Percentiles rank a stretch among this genome's conserved stretches.
Evolutionary conservation across 2,329 filamentous ascomycete genomes (phyloP).

Genomic region (Tricladium varicosporioides): DNA sequence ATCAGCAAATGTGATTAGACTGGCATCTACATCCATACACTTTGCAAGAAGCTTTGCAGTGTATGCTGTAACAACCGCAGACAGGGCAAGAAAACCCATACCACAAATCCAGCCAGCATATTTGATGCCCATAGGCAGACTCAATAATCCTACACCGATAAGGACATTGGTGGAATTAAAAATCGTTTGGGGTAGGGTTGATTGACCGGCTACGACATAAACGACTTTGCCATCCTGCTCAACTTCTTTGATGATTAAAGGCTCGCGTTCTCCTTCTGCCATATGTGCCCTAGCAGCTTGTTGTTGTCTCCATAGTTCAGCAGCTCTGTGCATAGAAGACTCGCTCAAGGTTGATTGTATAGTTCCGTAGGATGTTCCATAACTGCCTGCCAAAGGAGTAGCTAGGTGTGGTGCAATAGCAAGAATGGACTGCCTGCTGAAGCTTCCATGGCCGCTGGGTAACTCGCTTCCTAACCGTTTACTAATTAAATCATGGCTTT

Average conservation of each 20-base stretch:
- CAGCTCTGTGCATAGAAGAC: constrained; percentile 50
- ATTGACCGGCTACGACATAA: constrained; percentile 83
- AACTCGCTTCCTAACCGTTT: constrained; percentile 22
- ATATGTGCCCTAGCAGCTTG: constrained; percentile 42
- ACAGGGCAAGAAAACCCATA: constrained; percentile 68
- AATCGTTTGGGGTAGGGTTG: constrained; percentile 91
- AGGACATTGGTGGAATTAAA: constrained; percentile 86
- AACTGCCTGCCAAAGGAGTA: constrained; percentile 70
- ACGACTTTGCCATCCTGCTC: constrained; percentile 86
- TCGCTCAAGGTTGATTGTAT: constrained; percentile 35
- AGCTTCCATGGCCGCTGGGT: constrained; percentile 31
- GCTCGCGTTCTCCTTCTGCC: constrained; percentile 61
- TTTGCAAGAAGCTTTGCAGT: constrained; percentile 82
- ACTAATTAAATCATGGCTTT: constrained; percentile 37
- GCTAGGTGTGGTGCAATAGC: constrained; percentile 59
- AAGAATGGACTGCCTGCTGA: constrained; percentile 50
- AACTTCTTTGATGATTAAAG: constrained; percentile 83
- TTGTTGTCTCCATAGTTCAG: constrained; percentile 51
- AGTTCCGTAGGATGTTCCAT: constrained; percentile 60
- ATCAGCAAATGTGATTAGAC: constrained; percentile 90
- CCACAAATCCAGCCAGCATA: constrained; percentile 89
- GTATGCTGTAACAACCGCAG: constrained; percentile 76
- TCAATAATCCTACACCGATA: constrained; percentile 86
- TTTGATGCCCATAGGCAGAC: constrained; percentile 81
- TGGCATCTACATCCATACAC: constrained; percentile 82